phyloP scores from a whole-genome alignment of 306 rosid species.

The Hylodesmum podocarpum region DNA sequence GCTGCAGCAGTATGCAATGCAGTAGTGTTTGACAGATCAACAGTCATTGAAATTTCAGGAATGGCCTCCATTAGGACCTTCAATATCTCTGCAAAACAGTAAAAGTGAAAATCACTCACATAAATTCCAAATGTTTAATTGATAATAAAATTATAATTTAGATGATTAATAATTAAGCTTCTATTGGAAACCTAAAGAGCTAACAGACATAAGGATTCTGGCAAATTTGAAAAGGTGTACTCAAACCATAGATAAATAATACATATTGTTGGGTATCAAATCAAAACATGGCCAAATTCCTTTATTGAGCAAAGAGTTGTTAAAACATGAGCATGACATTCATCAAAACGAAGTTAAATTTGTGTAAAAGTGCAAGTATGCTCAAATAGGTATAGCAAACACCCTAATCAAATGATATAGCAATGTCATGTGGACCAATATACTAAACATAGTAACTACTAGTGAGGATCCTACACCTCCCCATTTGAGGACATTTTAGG shows the following conservation, averaged over 20 bases:
- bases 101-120: constrained; percentile 20
- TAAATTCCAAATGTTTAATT: constrained; percentile 10
- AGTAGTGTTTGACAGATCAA: constrained; percentile 72
- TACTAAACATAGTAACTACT: not conserved
- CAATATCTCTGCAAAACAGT: constrained; percentile 55
- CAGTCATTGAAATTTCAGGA: constrained; percentile 74
- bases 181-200: not conserved
- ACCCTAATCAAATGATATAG: constrained; percentile 12
- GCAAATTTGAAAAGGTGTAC: not conserved
- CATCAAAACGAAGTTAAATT: constrained; percentile 19
- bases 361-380: not conserved
- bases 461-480: not conserved
- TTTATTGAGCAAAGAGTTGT: not conserved
- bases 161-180: not conserved
- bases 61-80: constrained; percentile 63
- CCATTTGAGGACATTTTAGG: constrained; percentile 4
- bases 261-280: constrained; percentile 3
- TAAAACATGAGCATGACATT: constrained; percentile 1
- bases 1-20: constrained; percentile 80
- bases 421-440: not conserved
- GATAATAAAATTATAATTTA: not conserved
- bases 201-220: not conserved
- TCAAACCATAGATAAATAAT: not conserved
- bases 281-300: not conserved
- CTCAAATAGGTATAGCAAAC: constrained; percentile 1